phyloP scores from a whole-genome alignment of 306 rosid species.

The Pachyrhizus erosus region DNA sequence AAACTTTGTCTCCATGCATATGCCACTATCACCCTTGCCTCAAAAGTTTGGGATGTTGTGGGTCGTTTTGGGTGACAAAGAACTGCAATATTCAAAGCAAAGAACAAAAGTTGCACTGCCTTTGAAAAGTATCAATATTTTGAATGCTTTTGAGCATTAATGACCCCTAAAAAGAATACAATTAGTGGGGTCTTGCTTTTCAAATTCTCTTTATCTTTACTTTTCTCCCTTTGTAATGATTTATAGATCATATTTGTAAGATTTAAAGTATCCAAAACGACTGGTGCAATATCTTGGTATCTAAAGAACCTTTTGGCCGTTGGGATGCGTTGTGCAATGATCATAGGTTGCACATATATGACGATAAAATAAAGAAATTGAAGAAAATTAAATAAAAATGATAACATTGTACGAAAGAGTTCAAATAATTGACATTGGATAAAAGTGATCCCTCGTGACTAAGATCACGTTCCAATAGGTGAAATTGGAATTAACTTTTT shows the following conservation, averaged over 20 bases:
- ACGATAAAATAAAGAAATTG: not conserved
- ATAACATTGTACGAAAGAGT: not conserved
- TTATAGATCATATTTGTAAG: slow-evolving; percentile 59
- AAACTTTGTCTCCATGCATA: slow-evolving; percentile 83
- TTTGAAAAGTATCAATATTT: slow-evolving; percentile 55
- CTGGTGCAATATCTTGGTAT: slow-evolving; percentile 54
- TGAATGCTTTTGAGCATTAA: slow-evolving; percentile 58
- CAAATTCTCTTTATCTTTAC: slow-evolving; percentile 55
- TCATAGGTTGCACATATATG: slow-evolving; percentile 16
- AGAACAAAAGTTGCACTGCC: slow-evolving; percentile 55
- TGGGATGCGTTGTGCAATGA: slow-evolving; percentile 51
- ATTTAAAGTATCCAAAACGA: slow-evolving; percentile 49
- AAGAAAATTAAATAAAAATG: not conserved
- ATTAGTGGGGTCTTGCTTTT: slow-evolving; percentile 63
- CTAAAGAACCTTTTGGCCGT: slow-evolving; percentile 69
- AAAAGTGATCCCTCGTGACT: not conserved
- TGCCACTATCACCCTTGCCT: slow-evolving; percentile 49
- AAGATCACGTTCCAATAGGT: not conserved
- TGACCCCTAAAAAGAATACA: slow-evolving; percentile 82
- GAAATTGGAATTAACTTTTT: not conserved
- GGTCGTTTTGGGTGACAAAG: slow-evolving; percentile 50
- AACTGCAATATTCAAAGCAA: slow-evolving; percentile 49
- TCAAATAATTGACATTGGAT: slow-evolving; percentile 25
- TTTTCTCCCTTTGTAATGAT: slow-evolving; percentile 54
- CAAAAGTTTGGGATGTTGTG: slow-evolving; percentile 49